Conservation (phyloP, 306 rosid genomes). For the Sechiopsis laciniata region DNA sequence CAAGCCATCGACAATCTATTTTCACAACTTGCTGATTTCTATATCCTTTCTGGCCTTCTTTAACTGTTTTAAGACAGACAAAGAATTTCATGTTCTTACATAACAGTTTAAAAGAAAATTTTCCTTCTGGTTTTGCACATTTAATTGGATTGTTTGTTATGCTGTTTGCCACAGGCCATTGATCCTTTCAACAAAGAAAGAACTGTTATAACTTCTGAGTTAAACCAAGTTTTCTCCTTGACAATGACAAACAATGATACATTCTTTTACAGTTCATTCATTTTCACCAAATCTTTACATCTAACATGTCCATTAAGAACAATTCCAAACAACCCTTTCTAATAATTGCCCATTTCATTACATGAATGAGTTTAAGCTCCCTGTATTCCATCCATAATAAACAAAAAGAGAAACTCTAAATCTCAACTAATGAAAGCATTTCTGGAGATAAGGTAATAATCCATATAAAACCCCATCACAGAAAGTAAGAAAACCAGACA, state of each 20-base stretch:
- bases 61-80: neutral
- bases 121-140: neutral
- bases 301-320: neutral
- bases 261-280: neutral
- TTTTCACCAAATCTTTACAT: neutral
- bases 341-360: neutral
- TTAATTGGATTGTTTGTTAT: neutral
- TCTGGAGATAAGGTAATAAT: neutral
- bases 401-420: neutral
- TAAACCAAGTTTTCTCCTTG: conserved; percentile 4
- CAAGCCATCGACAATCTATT: too few species aligned
- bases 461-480: neutral
- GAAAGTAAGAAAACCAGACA: conserved; percentile 10
- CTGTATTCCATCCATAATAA: neutral
- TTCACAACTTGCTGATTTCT: neutral
- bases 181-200: neutral
- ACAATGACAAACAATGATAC: neutral
- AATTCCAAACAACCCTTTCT: neutral
- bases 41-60: neutral
- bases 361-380: neutral
- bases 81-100: neutral
- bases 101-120: neutral
- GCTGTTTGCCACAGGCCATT: neutral
- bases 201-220: neutral
- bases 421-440: neutral